Evolutionary conservation across 441 rosid genomes (phyloP), one percentile per base, ranked within the genome.

Genomic region (Pelargonium citronellum): DNA sequence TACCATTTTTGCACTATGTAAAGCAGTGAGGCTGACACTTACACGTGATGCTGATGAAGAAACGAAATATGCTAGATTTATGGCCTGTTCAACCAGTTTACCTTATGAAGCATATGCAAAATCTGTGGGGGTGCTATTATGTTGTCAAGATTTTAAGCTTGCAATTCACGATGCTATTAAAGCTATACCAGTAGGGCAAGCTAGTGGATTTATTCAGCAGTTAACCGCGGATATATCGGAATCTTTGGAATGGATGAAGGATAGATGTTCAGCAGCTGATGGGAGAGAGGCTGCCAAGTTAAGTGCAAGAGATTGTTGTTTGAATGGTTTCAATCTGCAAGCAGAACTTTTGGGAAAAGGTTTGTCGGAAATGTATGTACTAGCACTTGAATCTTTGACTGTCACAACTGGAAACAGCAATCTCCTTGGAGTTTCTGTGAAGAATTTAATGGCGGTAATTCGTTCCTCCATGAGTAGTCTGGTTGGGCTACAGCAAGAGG

Each of bases 121-220:
- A 76, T 79, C 87, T 34, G 83, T 91, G 53, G 87, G 79, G 75
- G 70, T 73, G 69, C 81, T 95, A 68, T 62, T 85, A 44, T 81
- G 86, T 68, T 82, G 89, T 9, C 84, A 84, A 70, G 87, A 79
- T 65, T 77, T 91, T 77, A 87, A 85, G 80, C 81, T 80, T 64
- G 89, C 91, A 63, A 68, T 88, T 69, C 83, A 81, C 71, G 77
- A 75, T 53, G 90, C 88, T 68, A 76, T 86, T 71, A 83, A 80
- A 73, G 84, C 85, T 76, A 82, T 88, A 75, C 97, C 98, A 75
- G 96, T 89, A 85, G 97, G 95, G 72, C 99, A 91, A 82, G 92
- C 84, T 43, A 79, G 92, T 84, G 89, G 81, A 74, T 88, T 86
- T 69, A 71, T 92, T 71, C 81, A 69, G 74, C 83, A 83, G 72